Base-by-base conservation (phyloP, 257 asterid genomes). In the Jacaranda mimosifolia region DNA sequence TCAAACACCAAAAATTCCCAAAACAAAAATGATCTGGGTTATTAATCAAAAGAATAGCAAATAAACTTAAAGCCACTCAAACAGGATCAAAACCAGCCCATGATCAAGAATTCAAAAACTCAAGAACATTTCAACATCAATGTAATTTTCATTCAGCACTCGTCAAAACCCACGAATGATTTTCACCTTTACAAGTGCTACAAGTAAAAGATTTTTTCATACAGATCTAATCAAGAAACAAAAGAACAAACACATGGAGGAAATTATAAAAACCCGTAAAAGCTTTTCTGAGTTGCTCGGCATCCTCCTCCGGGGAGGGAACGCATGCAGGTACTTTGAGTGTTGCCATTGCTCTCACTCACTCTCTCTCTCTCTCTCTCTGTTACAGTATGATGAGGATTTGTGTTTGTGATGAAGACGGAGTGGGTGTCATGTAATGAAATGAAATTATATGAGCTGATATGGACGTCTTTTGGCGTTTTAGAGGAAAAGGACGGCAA, bases 221-320 rank as follows among this genome's bases (percentile, higher is more conserved):
- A 40, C 70, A 76, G 73, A 85, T 75, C 82, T 68, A 55, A 59
- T 45, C 9, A 56, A 68, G 35, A 51, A 38, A 35, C n/a, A 63
- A 71, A 14, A 14, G 15, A 26, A 64, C 3, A 66, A 64, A 56
- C n/a, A 48, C 26, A 69, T 9, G 7, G 32, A 65, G 64, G n/a
- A 51, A 45, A 66, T 15, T 3, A 2, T 18, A 19, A 4, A 32
- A 63, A 92, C 98, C 98, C 64, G 86, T 65, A 75, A 91, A 91
- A 48, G 98, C 98, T 81, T 92, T 92, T 59, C 83, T 75, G 83
- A 94, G 96, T 75, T 89, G 91, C 85, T 85, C 89, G 13, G 91
- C 69, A 57, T 94, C 98, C 69, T 88, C 91, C 19, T 81, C 85
- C 0, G 97, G 90, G 48, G 97, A 45, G 32, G 98, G 97, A 79